These are phyloP conservation scores for Tulasnella sp. DNA, from an alignment of 768 basidiomycete genomes.

Conservation along the genomic window DNA sequence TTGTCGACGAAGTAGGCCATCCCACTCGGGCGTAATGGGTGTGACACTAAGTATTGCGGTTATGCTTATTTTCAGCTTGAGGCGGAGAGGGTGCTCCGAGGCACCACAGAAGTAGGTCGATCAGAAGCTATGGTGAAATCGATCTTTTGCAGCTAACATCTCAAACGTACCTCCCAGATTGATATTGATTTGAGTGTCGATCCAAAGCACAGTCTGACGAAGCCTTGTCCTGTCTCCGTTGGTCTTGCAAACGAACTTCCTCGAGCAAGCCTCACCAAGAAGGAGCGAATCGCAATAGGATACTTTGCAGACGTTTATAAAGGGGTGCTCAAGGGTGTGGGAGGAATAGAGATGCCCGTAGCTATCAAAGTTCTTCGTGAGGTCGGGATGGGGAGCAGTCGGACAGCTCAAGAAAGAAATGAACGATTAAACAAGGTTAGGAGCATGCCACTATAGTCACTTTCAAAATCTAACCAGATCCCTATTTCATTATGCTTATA, in stretches of 20 bases:
- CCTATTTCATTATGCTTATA: neutral
- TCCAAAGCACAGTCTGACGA: too few relatives aligned
- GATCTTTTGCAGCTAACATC: too few relatives aligned
- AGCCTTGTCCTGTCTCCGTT: neutral
- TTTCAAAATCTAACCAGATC: neutral
- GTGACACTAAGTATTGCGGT: too few relatives aligned
- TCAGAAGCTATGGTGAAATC: too few relatives aligned
- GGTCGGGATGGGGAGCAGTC: neutral
- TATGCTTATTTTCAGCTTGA: too few relatives aligned
- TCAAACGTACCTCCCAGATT: too few relatives aligned
- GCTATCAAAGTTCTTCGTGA: neutral
- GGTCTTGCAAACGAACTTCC: neutral
- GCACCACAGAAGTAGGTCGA: neutral
- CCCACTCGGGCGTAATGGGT: neutral
- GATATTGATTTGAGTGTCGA: too few relatives aligned
- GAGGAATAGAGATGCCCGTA: neutral
- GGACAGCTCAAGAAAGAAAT: neutral
- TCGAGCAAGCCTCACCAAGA: neutral
- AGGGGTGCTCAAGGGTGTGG: neutral
- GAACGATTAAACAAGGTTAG: neutral
- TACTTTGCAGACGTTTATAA: constrained; percentile 1
- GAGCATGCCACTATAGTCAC: neutral
- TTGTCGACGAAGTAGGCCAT: neutral
- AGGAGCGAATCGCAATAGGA: neutral
- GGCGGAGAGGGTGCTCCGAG: neutral